phyloP scores from a whole-genome alignment of 2,329 filamentous ascomycete species.

The Neonectria faginata region DNA sequence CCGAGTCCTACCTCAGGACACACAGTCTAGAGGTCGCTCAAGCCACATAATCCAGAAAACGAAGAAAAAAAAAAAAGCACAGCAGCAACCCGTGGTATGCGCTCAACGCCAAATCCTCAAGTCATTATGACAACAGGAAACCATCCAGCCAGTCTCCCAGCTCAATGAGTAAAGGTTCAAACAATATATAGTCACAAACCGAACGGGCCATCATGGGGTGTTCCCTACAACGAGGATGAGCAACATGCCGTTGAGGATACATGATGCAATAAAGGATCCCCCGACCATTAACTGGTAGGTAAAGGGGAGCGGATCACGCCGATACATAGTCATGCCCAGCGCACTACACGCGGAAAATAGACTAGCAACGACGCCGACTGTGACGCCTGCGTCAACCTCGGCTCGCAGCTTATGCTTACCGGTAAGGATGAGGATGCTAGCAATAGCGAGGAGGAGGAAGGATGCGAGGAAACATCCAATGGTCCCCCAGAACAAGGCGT shows the following conservation, averaged over 20 bases:
- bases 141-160: conserved; percentile 22
- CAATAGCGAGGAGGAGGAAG: conserved; percentile 72
- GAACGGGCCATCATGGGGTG: conserved; percentile 44
- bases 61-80: background rate
- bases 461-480: conserved; percentile 68
- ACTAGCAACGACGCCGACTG: conserved; percentile 75
- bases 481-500: conserved; percentile 65
- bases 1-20: conserved; percentile 5
- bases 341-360: conserved; percentile 72
- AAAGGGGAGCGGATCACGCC: conserved; percentile 58
- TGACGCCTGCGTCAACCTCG: conserved; percentile 80
- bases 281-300: conserved; percentile 57
- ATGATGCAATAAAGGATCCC: conserved; percentile 52
- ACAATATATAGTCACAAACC: conserved; percentile 6
- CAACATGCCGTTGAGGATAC: conserved; percentile 59
- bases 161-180: background rate
- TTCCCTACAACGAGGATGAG: conserved; percentile 57
- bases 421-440: conserved; percentile 73
- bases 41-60: background rate
- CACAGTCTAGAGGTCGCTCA: conserved; percentile 10
- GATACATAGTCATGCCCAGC: conserved; percentile 68
- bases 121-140: conserved; percentile 21
- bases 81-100: conserved; percentile 25
- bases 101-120: conserved; percentile 39
- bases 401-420: conserved; percentile 74